Base-by-base conservation (phyloP, 306 rosid genomes). In the Castanea sativa region DNA sequence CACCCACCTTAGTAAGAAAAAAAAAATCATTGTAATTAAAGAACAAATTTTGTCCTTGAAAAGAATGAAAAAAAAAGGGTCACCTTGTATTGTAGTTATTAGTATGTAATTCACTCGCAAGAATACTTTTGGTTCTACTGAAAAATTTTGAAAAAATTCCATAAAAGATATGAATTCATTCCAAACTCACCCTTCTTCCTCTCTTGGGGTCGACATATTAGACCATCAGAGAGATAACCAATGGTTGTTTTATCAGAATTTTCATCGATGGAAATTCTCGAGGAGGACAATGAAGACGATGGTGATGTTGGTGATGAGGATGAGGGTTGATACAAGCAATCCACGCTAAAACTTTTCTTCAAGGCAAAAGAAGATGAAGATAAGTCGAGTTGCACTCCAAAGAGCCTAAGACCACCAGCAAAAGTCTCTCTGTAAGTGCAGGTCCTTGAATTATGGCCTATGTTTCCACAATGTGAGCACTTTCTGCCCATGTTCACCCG, bases 381-480 rank as follows among this genome's bases (percentile, higher is more conserved):
- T 13, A 73, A 12, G 35, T 86, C 91, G n/a, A 95, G 85, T 68
- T 93, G 95, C 61, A 91, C 96, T 1, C 99, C 99, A 18, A 95
- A 95, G 65, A 95, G 97, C 72, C 93, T 85, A 70, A 92, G 79
- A 58, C 93, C 88, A 45, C 55, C 80, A 74, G 71, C 83, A 45
- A 55, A 68, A 76, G 56, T 63, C 3, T 45, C 83, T 82, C 86
- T 88, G 41, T 73, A 76, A 78, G 88, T 75, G 85, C 99, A 95
- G 6, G 99, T 95, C 70, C 99, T 92, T 11, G 97, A 95, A 86
- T 95, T 95, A 73, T 95, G 99, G 27, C 99, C 99, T 78, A 89
- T 84, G 73, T 84, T 90, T 73, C 98, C 96, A 87, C 99, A 95
- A 86, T 95, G 98, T 19, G 99, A 95, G 83, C 99, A 95, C 89